Evolutionary conservation across 192 early-diverging fungal species (phyloP).

Genomic region (Backusella macrospora): DNA sequence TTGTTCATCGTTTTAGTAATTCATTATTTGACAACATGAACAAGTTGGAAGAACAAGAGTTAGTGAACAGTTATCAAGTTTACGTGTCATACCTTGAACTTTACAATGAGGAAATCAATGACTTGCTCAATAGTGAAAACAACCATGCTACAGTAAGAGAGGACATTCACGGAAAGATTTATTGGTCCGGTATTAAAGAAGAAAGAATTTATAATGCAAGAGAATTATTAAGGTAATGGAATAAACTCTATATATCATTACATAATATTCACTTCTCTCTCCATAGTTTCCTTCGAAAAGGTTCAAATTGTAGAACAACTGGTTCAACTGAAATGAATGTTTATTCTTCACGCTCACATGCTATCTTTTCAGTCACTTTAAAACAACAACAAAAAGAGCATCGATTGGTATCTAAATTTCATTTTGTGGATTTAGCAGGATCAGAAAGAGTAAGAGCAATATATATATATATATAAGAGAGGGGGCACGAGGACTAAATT

Average conservation of each 20-base stretch:
- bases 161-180: slow-evolving; percentile 79
- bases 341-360: slow-evolving; percentile 92
- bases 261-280: slow-evolving; percentile 12
- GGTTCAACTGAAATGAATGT: slow-evolving; percentile 96
- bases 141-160: slow-evolving; percentile 59
- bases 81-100: slow-evolving; percentile 89
- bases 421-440: slow-evolving; percentile 99
- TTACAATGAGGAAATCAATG: slow-evolving; percentile 97
- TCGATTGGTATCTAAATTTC: slow-evolving; percentile 70
- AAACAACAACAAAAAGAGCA: slow-evolving; percentile 62
- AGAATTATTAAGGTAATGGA: slow-evolving; percentile 54
- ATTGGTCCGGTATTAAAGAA: slow-evolving; percentile 82
- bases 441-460: slow-evolving; percentile 72
- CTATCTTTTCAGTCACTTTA: slow-evolving; percentile 91
- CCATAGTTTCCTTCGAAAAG: slow-evolving; percentile 51
- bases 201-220: slow-evolving; percentile 66
- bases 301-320: slow-evolving; percentile 64
- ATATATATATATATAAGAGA: too few relatives aligned
- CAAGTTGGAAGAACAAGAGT: not conserved
- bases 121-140: slow-evolving; percentile 68
- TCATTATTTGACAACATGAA: slow-evolving; percentile 57
- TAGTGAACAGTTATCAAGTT: slow-evolving; percentile 47
- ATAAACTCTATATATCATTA: not conserved
- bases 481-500: too few relatives aligned
- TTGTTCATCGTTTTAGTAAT: slow-evolving; percentile 70